Percentiles rank a stretch among this genome's conserved stretches.
phyloP scores from a whole-genome alignment of 148 eudicot species.

The Rhododendron kiyosumense region DNA sequence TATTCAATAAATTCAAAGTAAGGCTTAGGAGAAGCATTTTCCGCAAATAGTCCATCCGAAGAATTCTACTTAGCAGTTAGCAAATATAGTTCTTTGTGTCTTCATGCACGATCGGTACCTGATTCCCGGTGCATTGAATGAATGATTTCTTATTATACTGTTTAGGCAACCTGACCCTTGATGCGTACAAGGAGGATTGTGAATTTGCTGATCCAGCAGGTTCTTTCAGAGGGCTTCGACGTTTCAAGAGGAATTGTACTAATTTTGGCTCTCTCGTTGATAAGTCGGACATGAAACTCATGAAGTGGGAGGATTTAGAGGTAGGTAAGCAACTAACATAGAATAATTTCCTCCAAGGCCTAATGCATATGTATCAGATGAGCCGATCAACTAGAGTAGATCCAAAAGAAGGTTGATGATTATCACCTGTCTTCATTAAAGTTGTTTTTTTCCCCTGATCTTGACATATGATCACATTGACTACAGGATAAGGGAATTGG shows the following conservation, averaged over 20 bases:
- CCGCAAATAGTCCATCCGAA: neutral
- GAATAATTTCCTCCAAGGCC: neutral
- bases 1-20: neutral
- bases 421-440: neutral
- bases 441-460: neutral
- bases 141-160: neutral
- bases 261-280: conserved; percentile 81
- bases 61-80: neutral
- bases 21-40: neutral
- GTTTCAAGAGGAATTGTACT: conserved; percentile 90
- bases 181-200: conserved; percentile 85
- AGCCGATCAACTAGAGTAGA: neutral
- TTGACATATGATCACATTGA: neutral
- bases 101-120: neutral
- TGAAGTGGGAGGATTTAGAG: conserved; percentile 93
- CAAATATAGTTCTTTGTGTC: neutral
- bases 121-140: neutral
- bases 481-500: conserved; percentile 86
- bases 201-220: conserved; percentile 99
- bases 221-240: conserved; percentile 74
- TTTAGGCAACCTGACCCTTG: conserved; percentile 72
- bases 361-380: neutral
- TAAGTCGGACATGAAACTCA: conserved; percentile 82
- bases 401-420: neutral
- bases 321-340: conserved; percentile 37